phyloP scores from a whole-genome alignment of 2,329 filamentous ascomycete genomes.

The Trichothecium sympodiale region DNA sequence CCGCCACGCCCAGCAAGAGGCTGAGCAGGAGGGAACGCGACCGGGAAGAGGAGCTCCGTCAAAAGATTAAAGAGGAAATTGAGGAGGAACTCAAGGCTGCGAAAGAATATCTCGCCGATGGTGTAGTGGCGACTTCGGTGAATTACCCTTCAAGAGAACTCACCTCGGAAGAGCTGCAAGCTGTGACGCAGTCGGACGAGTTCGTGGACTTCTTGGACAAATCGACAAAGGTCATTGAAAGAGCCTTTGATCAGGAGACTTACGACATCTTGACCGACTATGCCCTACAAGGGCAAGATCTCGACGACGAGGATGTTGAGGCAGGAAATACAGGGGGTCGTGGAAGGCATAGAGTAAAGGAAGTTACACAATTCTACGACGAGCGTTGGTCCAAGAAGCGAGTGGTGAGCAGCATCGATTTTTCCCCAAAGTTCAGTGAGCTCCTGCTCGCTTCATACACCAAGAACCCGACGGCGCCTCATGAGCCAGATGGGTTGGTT shows the following conservation, averaged over 20 bases:
- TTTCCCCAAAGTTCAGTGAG: constrained; percentile 91
- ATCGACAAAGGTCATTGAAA: constrained; percentile 93
- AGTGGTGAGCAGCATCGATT: constrained; percentile 92
- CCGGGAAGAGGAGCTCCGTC: constrained; percentile 78
- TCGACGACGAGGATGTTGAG: constrained; percentile 76
- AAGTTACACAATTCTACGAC: constrained; percentile 88
- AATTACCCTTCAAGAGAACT: constrained; percentile 74
- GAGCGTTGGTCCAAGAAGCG: constrained; percentile 94
- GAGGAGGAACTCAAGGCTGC: constrained; percentile 80
- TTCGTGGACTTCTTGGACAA: constrained; percentile 93
- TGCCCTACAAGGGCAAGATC: constrained; percentile 63
- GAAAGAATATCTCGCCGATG: constrained; percentile 46
- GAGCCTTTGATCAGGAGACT: constrained; percentile 78
- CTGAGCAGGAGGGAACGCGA: constrained; percentile 70
- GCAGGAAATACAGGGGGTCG: constrained; percentile 58
- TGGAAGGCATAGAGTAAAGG: constrained; percentile 66
- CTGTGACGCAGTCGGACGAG: constrained; percentile 83
- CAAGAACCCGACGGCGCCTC: constrained; percentile 89
- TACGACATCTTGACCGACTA: constrained; percentile 97
- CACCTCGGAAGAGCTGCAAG: constrained; percentile 74
- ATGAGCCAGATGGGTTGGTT: constrained; percentile 85
- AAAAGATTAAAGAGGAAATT: constrained; percentile 77
- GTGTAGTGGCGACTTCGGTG: constrained; percentile 16
- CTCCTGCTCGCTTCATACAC: constrained; percentile 90
- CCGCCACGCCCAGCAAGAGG: constrained; percentile 57